Base-by-base conservation (phyloP, 2,329 filamentous ascomycete species). In the Fusarium praegraminearum region DNA sequence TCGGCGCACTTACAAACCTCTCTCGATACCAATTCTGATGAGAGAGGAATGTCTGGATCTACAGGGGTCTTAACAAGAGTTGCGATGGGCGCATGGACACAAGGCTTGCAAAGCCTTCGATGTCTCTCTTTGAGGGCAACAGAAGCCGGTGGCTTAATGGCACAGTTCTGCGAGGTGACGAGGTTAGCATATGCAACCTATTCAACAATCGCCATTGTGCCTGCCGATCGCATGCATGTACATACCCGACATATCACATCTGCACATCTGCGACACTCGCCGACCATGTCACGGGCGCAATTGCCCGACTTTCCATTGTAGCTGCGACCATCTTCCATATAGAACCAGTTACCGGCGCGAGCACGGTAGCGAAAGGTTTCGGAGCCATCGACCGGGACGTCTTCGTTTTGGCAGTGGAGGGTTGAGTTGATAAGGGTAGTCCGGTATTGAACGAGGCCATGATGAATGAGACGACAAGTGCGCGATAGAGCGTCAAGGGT, bases 261-360 rank as follows among this genome's bases (percentile, higher is more conserved):
- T 40, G 86, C 87, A 78, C 95, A 98, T 67, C 90, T 87, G 57
- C 93, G 88, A 79, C 95, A 98, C 72, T 91, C 90, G 43, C 86
- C 87, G 7, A 98, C 95, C 87, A 97, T 87, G 78, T 98, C 95
- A 65, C 93, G 86, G 24, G 95, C 95, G 77, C 95, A 98, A 73
- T 86, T 86, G 7, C 92, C 90, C 30, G 92, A 85, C 79, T 93
- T 95, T 54, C 91, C 90, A 67, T 84, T 82, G 71, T 83, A 84
- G 57, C 85, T 72, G 16, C 88, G 80, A 44, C 82, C 81, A 57
- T 87, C 83, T 64, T 88, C 83, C 82, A 89, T 86, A 73, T 88
- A 88, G 75, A 83, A 85, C 85, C 85, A 88, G 76, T 87, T 86
- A 36, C 83, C 81, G 33, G 86, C 85, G 57, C 86, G 83, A 45